These are phyloP conservation scores for Typha latifolia DNA, from an alignment of 176 grass and related monocot species.

Conservation along the genomic window DNA sequence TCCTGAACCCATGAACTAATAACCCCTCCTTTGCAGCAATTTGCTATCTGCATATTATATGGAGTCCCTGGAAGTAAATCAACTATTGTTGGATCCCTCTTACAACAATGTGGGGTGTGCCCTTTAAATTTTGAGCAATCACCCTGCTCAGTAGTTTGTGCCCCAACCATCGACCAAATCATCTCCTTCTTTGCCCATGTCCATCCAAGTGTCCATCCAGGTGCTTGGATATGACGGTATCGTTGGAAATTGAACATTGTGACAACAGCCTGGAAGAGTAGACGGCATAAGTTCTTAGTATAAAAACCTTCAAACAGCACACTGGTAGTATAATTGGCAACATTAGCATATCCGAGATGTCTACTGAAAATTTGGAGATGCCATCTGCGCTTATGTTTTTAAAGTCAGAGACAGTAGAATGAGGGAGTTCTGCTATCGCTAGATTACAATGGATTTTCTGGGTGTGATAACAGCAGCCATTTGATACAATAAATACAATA, in stretches of 20 bases:
- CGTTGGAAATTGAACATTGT: slow-evolving; percentile 83
- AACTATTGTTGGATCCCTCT: slow-evolving; percentile 49
- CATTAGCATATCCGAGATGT: too few relatives aligned
- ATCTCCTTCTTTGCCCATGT: slow-evolving; percentile 82
- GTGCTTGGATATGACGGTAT: slow-evolving; percentile 62
- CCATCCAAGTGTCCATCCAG: slow-evolving; percentile 79
- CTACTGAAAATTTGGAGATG: too few relatives aligned
- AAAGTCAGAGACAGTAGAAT: too few relatives aligned
- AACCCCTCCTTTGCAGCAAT: slow-evolving; percentile 78
- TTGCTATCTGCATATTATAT: slow-evolving; percentile 69
- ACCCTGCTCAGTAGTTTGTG: slow-evolving; percentile 71
- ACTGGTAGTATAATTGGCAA: too few relatives aligned
- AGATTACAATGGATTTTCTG: too few relatives aligned
- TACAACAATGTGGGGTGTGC: slow-evolving; percentile 48
- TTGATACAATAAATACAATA: too few relatives aligned
- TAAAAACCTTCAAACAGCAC: not conserved
- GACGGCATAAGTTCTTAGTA: not conserved
- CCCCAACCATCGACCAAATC: slow-evolving; percentile 87
- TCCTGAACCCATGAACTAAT: slow-evolving; percentile 60
- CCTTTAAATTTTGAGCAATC: slow-evolving; percentile 78
- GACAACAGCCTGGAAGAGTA: slow-evolving; percentile 49
- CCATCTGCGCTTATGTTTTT: too few relatives aligned
- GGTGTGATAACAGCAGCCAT: too few relatives aligned
- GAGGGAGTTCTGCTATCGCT: too few relatives aligned
- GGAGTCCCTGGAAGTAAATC: slow-evolving; percentile 72